phyloP scores from a whole-genome alignment of 2,329 filamentous ascomycete genomes.

The Aspergillus unguis region DNA sequence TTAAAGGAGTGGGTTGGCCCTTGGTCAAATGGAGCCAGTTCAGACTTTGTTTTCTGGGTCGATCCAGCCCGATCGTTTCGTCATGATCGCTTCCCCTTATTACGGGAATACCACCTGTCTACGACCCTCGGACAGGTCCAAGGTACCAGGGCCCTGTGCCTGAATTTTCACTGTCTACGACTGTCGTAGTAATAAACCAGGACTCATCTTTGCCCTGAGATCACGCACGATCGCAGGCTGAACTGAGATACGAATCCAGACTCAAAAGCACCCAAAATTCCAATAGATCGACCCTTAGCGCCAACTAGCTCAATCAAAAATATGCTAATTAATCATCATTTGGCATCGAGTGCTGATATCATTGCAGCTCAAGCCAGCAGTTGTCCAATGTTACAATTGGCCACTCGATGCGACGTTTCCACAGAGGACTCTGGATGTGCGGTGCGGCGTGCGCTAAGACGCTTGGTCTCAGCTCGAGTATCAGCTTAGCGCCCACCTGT shows the following conservation, averaged over 20 bases:
- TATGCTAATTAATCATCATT: background rate
- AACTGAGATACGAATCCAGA: background rate
- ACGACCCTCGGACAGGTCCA: too few relatives aligned
- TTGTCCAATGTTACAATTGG: too few relatives aligned
- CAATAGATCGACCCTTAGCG: constrained; percentile 14
- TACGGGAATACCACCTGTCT: too few relatives aligned
- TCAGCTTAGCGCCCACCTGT: too few relatives aligned
- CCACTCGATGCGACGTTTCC: too few relatives aligned
- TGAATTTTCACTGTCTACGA: background rate
- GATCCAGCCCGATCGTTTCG: constrained; percentile 1
- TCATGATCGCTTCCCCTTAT: too few relatives aligned
- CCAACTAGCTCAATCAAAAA: background rate
- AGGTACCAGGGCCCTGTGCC: background rate
- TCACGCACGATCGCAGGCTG: background rate
- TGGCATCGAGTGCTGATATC: background rate
- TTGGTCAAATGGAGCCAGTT: background rate
- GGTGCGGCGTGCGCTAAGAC: too few relatives aligned
- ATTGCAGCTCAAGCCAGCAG: too few relatives aligned
- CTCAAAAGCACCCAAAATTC: background rate
- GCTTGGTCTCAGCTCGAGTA: too few relatives aligned
- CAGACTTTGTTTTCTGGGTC: background rate
- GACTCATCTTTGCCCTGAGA: background rate
- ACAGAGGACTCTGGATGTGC: too few relatives aligned
- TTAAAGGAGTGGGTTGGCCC: constrained; percentile 3
- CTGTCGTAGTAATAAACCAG: too few relatives aligned